Evolutionary conservation across 768 basidiomycete genomes (phyloP), one percentile per base, ranked within the genome.

Genomic region (Mycena alexandri): DNA sequence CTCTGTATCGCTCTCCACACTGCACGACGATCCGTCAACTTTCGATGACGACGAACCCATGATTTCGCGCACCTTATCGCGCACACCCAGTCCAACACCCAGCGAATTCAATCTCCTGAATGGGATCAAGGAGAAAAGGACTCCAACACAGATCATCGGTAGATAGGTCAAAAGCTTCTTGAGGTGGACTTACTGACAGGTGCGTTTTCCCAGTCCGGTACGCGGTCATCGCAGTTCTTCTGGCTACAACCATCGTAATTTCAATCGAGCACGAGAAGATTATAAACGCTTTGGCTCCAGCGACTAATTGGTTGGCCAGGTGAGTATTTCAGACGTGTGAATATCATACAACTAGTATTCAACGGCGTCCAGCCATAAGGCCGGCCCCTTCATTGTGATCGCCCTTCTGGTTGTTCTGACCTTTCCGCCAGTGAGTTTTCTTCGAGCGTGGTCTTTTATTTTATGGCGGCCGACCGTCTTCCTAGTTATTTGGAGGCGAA

Each of bases 401-500:
- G 55, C 25, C 10, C 6, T 57, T 33, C 55, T 57, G 1, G 7
- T 57, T 33, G 19, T 44, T 19, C 16, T 57, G 10, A 43, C 55
- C 12, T 57, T 57, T 21, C 55, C 55, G n/a, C 55, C 55, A 2
- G 55, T 57, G 19, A 33, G 55, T 44, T 4, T 14, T 12, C 3
- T 33, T 11, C 16, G 41, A 42, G 5, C 11, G 25, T 61, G 8
- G n/a, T n/a, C n/a, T n/a, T n/a, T 21, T 44, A 9, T 11, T 41
- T 54, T 12, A 9, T 60, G 9, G 29, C 6, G 3, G 29, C 29
- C 29, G 29, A 29, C 29, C 29, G 29, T 29, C 29, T 29, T 6
- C 29, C 29, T 65, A 93, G 86, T 86, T 96, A 17, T 95, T 95
- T 73, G 96, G 96, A 9, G 94, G 96, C 65, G 96, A 97, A 83